Percentiles rank a stretch among this genome's conserved stretches.
Evolutionary conservation across 768 basidiomycete genomes (phyloP).

Genomic region (Naganishia vaughanmartiniae): DNA sequence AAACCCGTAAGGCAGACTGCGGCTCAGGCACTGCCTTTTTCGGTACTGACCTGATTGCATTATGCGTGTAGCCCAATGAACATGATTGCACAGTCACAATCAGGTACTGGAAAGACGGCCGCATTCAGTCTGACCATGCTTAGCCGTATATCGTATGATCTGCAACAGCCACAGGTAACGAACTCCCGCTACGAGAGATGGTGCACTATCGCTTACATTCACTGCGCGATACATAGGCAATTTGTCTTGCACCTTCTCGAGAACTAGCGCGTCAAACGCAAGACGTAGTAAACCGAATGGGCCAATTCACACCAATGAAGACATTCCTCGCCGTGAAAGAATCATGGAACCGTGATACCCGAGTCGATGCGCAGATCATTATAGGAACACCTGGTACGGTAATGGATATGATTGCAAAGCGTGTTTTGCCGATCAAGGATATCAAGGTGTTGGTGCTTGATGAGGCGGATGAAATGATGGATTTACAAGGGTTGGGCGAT

Average conservation of each 20-base stretch:
- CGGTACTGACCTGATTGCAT: neutral
- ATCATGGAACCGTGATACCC: constrained; percentile 45
- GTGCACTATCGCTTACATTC: neutral
- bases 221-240: constrained; percentile 60
- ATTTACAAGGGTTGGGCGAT: constrained; percentile 81
- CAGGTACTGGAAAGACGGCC: constrained; percentile 97
- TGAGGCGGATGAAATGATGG: constrained; percentile 99
- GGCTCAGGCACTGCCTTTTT: neutral
- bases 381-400: constrained; percentile 97
- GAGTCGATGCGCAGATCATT: constrained; percentile 80
- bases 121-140: constrained; percentile 98
- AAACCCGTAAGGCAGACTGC: constrained; percentile 69
- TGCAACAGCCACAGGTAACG: constrained; percentile 76
- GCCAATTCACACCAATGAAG: constrained; percentile 87
- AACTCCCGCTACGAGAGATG: neutral
- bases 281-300: constrained; percentile 89
- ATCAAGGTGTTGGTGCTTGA: constrained; percentile 94
- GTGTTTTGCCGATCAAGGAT: constrained; percentile 70
- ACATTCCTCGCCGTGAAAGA: constrained; percentile 96
- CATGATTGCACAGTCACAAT: constrained; percentile 99
- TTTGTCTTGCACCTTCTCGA: constrained; percentile 96
- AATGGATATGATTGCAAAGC: constrained; percentile 75
- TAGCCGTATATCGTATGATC: constrained; percentile 79
- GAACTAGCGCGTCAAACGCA: constrained; percentile 97
- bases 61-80: constrained; percentile 73